Evolutionary conservation across 2,329 filamentous ascomycete species (phyloP), one percentile per base, ranked within the genome.

Genomic region (Colletotrichum graminicola): DNA sequence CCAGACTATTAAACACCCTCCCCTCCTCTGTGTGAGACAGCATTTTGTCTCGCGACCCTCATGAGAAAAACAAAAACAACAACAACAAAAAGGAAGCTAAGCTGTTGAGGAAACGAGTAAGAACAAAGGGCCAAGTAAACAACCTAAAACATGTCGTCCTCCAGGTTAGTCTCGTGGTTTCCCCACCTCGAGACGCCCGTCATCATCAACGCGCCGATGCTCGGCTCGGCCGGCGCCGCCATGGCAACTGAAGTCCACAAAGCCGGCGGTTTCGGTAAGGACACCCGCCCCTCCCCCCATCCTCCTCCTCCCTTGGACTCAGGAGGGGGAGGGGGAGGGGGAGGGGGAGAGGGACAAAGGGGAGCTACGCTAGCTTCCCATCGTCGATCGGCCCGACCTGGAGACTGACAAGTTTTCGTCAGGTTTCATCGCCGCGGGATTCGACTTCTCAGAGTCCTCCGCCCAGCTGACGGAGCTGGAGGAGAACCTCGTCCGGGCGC

Each of bases 171-270:
- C 47, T 34, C 68, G 39, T 69, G 65, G 69, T 73, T 73, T 45
- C 72, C 72, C 69, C 64, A 70, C 57, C 47, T 45, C 61, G 54
- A 67, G 39, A 34, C 61, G 29, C 72, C 72, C 64, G 57, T 70
- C 64, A 70, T 73, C 69, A 73, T 73, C 73, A 83, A 79, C 73
- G 81, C 74, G 26, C 82, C 82, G 8, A 83, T 83, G 82, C 75
- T 79, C 36, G 77, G 78, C 23, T 77, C 73, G 34, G 80, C 77
- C 11, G 76, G 75, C 18, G 77, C 81, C n/a, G 75, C 73, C 8
- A 75, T 83, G 56, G 79, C 81, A n/a, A 75, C 77, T 18, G 79
- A 82, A 61, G 80, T 83, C 6, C 79, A 74, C 67, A 82, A 79
- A 57, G 81, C 81, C 23, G 81, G 80, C 14, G 82, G 82, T 8